Conservation (phyloP, 345 rosid species). For the Nephelium lappaceum region DNA sequence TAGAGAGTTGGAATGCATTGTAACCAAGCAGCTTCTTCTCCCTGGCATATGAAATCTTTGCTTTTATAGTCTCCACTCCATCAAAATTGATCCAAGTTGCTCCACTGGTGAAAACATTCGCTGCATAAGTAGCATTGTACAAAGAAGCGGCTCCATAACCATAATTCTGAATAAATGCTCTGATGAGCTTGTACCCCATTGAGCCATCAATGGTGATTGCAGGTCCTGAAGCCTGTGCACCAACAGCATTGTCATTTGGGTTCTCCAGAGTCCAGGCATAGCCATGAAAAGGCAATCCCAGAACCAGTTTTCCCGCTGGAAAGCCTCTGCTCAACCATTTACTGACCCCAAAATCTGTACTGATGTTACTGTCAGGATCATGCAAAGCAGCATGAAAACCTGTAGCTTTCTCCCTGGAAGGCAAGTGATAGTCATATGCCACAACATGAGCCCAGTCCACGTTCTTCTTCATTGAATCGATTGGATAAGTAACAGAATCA, state of each 20-base stretch:
- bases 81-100: constrained; percentile 30
- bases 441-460: constrained; percentile 35
- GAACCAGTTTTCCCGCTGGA: constrained; percentile 28
- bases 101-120: constrained; percentile 18
- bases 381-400: constrained; percentile 37
- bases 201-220: constrained; percentile 21
- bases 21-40: constrained; percentile 16
- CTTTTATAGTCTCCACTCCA: constrained; percentile 22
- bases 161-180: constrained; percentile 16
- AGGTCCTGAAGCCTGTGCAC: constrained; percentile 18
- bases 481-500: constrained; percentile 21
- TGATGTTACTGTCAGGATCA: constrained; percentile 20
- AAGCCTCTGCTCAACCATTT: constrained; percentile 34
- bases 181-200: constrained; percentile 20
- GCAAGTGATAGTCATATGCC: constrained; percentile 34
- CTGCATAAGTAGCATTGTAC: constrained; percentile 23
- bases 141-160: constrained; percentile 21
- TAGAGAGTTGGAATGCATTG: constrained; percentile 2
- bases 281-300: constrained; percentile 42
- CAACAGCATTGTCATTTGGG: neutral
- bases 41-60: constrained; percentile 26
- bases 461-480: constrained; percentile 27
- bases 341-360: constrained; percentile 31
- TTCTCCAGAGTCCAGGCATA: constrained; percentile 31
- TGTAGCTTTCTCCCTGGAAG: constrained; percentile 30